Base-by-base conservation (phyloP, 164 flowering plant species). In the Annona squamosa region DNA sequence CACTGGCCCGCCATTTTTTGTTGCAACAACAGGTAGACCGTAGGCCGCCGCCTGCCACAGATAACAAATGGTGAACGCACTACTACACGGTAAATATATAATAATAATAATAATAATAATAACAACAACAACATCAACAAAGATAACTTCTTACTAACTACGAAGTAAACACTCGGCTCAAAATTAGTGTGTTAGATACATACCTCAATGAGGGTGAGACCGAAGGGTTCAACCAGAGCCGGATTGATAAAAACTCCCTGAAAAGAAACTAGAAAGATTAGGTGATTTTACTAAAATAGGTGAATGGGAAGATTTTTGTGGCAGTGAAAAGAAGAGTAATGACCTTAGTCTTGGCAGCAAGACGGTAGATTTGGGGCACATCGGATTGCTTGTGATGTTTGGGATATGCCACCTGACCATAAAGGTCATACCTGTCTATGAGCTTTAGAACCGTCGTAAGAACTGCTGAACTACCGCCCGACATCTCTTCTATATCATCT, bases 361-460 rank as follows among this genome's bases (percentile, higher is more conserved):
- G 79, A 57, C 89, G 88, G 80, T 92, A 92, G 48, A 92, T 92
- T 4, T 90, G 85, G 10, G 95, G 97, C 48, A 92, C 97, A 13
- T 92, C 95, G 4, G 89, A 77, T 74, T 92, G 97, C 84, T 88
- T 92, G 72, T 92, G 97, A 79, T 90, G 97, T 77, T 92, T 92
- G 19, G 95, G 95, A 68, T 87, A 89, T 18, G 97, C 95, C 26
- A 92, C 93, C 42, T 88, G 93, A 74, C 97, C 97, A 71, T 92
- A 89, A 77, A 92, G 78, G 73, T 92, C 89, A 63, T 92, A 88
- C 81, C 79, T 92, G 79, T 92, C 95, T 1, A 92, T 81, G 71
- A 92, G 90, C 83, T 89, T 92, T 46, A 92, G 86, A 10, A 89
- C 91, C 1, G 85, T 81, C 0, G 89, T 84, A 3, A 89, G 87